Percentiles rank a stretch among this genome's conserved stretches.
Conservation (phyloP, 1,284 basidiomycete genomes). For the Sanguinoderma infundibulare region DNA sequence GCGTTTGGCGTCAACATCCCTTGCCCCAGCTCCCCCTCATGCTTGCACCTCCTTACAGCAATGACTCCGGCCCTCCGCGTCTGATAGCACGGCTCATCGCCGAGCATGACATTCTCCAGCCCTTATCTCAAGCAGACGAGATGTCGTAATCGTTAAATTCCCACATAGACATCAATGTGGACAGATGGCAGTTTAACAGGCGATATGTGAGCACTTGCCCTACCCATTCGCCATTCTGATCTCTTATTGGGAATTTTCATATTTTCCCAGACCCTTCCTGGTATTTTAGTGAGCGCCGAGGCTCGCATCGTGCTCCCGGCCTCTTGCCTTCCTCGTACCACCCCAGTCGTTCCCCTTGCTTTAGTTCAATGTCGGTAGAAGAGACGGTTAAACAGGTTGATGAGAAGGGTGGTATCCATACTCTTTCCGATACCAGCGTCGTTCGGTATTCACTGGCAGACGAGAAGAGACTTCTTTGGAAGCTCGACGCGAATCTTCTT, state of each 20-base stretch:
- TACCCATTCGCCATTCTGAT: background rate
- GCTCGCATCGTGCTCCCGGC: no score
- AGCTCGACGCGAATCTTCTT: constrained; percentile 40
- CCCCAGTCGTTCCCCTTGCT: background rate
- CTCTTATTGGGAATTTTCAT: background rate
- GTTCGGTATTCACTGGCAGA: background rate
- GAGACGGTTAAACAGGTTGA: background rate
- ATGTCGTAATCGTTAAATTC: background rate
- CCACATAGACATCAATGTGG: background rate
- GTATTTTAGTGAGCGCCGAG: background rate
- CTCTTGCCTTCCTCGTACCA: background rate
- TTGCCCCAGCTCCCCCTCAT: background rate
- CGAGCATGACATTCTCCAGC: no score
- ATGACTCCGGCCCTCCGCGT: no score
- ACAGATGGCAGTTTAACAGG: background rate
- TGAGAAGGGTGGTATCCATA: background rate
- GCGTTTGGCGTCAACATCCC: no score
- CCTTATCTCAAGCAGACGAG: no score
- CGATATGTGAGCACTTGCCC: background rate
- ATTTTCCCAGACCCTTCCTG: background rate
- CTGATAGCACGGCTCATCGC: no score
- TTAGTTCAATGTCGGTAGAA: background rate
- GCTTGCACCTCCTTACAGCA: background rate
- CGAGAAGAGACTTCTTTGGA: constrained; percentile 23
- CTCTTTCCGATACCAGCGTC: background rate